These are phyloP conservation scores for Scheffersomyces cryptocercus DNA, from an alignment of 1,139 yeast species.

Conservation along the genomic window DNA sequence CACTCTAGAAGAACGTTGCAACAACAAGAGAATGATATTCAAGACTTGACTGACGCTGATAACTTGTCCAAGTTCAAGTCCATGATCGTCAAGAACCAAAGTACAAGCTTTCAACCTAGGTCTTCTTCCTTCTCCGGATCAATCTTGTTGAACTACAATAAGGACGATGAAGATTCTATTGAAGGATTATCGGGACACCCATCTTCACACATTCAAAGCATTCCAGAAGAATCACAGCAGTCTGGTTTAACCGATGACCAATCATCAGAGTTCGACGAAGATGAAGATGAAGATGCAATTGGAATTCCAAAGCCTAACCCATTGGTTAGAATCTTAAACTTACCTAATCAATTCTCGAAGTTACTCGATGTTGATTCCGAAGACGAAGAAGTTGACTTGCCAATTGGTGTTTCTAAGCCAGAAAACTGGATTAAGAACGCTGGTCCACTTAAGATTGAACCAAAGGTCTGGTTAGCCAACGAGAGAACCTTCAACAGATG, in stretches of 20 bases:
- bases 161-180: slow-evolving; percentile 11
- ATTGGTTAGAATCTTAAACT: slow-evolving; percentile 22
- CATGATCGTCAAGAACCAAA: slow-evolving; percentile 38
- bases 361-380: slow-evolving; percentile 75
- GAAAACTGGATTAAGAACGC: slow-evolving; percentile 76
- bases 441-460: slow-evolving; percentile 91
- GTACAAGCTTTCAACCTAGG: slow-evolving; percentile 34
- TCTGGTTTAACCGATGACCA: slow-evolving; percentile 23
- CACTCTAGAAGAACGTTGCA: slow-evolving; percentile 10
- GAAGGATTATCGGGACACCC: slow-evolving; percentile 12
- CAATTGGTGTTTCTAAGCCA: slow-evolving; percentile 88
- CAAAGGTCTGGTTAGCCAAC: slow-evolving; percentile 97
- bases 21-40: slow-evolving; percentile 66
- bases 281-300: slow-evolving; percentile 39
- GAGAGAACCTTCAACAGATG: slow-evolving; percentile 96
- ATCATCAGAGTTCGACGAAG: slow-evolving; percentile 43
- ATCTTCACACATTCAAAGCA: slow-evolving; percentile 9
- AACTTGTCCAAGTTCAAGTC: slow-evolving; percentile 46
- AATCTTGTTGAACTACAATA: slow-evolving; percentile 19
- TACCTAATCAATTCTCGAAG: slow-evolving; percentile 37
- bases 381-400: slow-evolving; percentile 79
- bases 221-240: slow-evolving; percentile 12
- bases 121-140: slow-evolving; percentile 47
- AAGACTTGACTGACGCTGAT: slow-evolving; percentile 54
- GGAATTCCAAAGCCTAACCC: slow-evolving; percentile 33